Percentiles rank a stretch among this genome's conserved stretches.
These are phyloP conservation scores for Sungouiozyma ichnusensis DNA, from an alignment of 805 yeast genomes.

Conservation along the genomic window DNA sequence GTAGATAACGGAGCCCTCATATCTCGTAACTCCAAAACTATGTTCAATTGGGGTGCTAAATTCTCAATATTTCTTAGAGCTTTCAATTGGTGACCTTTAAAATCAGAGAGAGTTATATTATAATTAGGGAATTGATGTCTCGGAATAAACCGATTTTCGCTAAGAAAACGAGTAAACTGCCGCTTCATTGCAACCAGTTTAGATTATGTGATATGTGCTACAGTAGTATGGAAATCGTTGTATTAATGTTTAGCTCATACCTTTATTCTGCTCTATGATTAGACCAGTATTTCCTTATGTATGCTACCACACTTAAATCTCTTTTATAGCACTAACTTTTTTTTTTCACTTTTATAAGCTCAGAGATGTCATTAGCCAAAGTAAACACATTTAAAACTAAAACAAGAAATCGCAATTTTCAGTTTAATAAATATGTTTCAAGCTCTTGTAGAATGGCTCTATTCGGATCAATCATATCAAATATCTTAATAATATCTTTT, in stretches of 20 bases:
- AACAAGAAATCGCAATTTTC: too few relatives aligned
- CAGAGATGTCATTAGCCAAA: too few relatives aligned
- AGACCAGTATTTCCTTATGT: too few relatives aligned
- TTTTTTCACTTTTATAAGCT: too few relatives aligned
- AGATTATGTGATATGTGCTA: too few relatives aligned
- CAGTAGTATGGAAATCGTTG: too few relatives aligned
- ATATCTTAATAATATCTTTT: slow-evolving; percentile 9
- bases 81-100: slow-evolving; percentile 83
- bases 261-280: too few relatives aligned
- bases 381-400: too few relatives aligned
- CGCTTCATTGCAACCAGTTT: neutral
- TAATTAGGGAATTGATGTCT: slow-evolving; percentile 64
- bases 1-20: slow-evolving; percentile 82
- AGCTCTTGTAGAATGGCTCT: neutral
- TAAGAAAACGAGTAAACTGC: neutral
- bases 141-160: slow-evolving; percentile 41
- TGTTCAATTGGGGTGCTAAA: slow-evolving; percentile 68
- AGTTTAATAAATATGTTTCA: neutral
- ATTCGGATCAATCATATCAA: slow-evolving; percentile 5
- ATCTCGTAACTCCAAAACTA: slow-evolving; percentile 79
- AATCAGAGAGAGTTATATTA: slow-evolving; percentile 60
- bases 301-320: too few relatives aligned
- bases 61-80: slow-evolving; percentile 60
- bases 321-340: too few relatives aligned
- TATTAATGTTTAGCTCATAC: too few relatives aligned